Base-by-base conservation (phyloP, 1,139 yeast genomes). In the Sugiyamaella pinicola region DNA sequence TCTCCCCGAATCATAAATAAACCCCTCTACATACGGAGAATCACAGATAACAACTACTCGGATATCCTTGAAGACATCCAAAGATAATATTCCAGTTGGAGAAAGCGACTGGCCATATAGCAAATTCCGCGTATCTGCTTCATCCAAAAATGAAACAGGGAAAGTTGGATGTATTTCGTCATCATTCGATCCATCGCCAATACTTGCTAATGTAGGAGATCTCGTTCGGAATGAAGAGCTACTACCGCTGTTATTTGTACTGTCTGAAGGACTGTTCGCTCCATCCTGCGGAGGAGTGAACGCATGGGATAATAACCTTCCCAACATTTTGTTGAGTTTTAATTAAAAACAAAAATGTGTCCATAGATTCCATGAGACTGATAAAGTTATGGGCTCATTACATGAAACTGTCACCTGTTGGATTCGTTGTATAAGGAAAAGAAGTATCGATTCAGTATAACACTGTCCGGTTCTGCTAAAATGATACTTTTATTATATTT, bases 71-170 rank as follows among this genome's bases (percentile, higher is more conserved):
- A 41, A 45, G 19, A 54, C 50, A 40, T 61, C 61, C 7, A 57
- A 52, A 9, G 56, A 28, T 7, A 52, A 35, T 31, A 52, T 54
- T 7, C 54, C 52, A 10, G 41, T 48, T 18, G 53, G 48, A 13
- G 51, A 55, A 17, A 49, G 48, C 31, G 51, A 35, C 4, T 57
- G 59, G 22, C 69, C 68, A 51, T 65, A 65, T 34, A 65, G 56
- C 21, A 65, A 56, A 22, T 55, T 60, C 10, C 65, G 55, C 10
- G 68, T 64, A 44, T 64, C 65, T 7, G 62, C 58, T 44, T 65
- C 69, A 43, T 65, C 69, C 18, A 63, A 54, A 22, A 62, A 56
- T 22, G 67, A 63, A 9, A 61, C 54, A 8, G 64, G 64, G 41
- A 53, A 50, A 10, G 46, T 42, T 17, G 47, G 47, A n/a, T 42